Base-by-base conservation (phyloP, 1,139 yeast species). In the Candida buenavistaensis region DNA sequence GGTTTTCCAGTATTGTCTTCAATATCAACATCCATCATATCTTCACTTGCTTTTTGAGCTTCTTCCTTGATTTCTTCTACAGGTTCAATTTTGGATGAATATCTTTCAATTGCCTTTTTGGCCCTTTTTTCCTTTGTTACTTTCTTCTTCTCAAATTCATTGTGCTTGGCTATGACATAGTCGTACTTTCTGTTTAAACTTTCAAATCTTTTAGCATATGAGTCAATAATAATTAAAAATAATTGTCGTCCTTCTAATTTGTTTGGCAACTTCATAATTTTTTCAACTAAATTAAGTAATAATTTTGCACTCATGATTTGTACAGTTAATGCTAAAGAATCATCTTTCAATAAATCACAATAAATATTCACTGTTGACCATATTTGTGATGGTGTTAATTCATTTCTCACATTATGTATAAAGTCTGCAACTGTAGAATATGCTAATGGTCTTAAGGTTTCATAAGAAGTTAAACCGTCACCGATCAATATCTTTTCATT, bases 251-350 rank as follows among this genome's bases (percentile, higher is more conserved):
- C 95, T 47, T 92, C 96, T 14, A 79, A 73, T 46, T 86, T 84
- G 50, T 83, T 83, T 7, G 90, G 92, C 47, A 90, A 62, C 51
- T 85, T 85, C 78, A 86, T 75, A 28, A 94, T 85, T 35, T 95
- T 70, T 50, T 94, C 98, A 17, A 92, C 94, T 48, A 94, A 68
- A 55, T 92, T 94, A 44, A 92, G 64, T 23, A 94, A 63, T 23
- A 94, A 68, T 59, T 90, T 92, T 4, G 97, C 97, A 63, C 97
- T 87, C 97, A 92, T 89, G 14, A 92, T 87, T 57, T 94, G 98
- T 26, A 90, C 96, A 6, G 96, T 87, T 39, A 89, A 73, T 1
- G 96, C 95, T 45, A 94, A 64, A 0, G 94, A 69, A 47, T 80
- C 82, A 53, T 92, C 97, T 48, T 84, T 85, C 45, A 94, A 68